These are phyloP conservation scores for Amanita thiersii DNA, from an alignment of 768 basidiomycete species.

Conservation along the genomic window DNA sequence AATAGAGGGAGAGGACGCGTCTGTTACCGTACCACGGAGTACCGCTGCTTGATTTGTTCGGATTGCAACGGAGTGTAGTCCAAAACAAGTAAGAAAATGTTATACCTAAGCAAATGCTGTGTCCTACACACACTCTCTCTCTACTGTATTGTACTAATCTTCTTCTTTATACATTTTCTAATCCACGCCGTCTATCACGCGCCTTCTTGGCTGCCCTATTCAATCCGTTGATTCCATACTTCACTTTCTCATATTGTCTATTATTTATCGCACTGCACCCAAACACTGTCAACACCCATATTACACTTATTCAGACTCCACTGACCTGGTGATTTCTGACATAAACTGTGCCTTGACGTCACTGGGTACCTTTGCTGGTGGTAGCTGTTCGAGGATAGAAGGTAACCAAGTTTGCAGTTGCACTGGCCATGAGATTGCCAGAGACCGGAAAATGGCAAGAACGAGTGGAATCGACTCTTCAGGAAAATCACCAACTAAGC, in stretches of 20 bases:
- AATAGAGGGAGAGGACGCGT: background rate
- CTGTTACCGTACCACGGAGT: background rate
- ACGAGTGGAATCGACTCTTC: conserved; percentile 73
- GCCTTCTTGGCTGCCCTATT: conserved; percentile 71
- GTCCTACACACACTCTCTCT: background rate
- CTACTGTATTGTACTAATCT: conserved; percentile 9
- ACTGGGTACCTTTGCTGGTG: conserved; percentile 48
- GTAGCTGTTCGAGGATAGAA: conserved; percentile 61
- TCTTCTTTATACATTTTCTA: conserved; percentile 24
- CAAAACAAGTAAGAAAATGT: too few species aligned
- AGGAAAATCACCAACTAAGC: conserved; percentile 82
- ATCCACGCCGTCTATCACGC: conserved; percentile 50
- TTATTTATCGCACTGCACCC: conserved; percentile 51
- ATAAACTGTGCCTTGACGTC: conserved; percentile 69
- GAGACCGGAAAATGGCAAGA: conserved; percentile 67
- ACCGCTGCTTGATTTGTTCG: background rate
- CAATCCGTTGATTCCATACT: conserved; percentile 63
- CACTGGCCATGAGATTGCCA: conserved; percentile 58
- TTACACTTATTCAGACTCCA: conserved; percentile 12
- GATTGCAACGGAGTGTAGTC: too few species aligned
- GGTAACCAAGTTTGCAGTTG: conserved; percentile 71
- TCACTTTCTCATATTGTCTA: conserved; percentile 71
- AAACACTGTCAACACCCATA: conserved; percentile 9
- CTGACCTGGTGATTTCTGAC: conserved; percentile 66
- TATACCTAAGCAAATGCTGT: background rate